Evolutionary conservation across 192 early-diverging fungal genomes (phyloP), one percentile per base, ranked within the genome.

Genomic region (Coemansia sp.): DNA sequence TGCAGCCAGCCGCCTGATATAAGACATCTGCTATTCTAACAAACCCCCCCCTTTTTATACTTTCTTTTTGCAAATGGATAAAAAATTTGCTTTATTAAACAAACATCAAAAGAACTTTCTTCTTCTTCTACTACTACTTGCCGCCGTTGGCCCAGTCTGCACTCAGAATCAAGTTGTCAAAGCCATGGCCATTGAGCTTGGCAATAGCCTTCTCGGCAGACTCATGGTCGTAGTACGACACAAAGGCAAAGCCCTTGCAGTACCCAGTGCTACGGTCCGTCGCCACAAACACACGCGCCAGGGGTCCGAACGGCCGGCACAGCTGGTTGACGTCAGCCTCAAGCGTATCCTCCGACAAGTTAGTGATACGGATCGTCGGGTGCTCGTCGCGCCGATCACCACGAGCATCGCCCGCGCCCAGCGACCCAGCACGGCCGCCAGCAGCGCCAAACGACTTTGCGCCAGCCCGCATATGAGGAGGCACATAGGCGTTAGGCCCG

Each of bases 201-300:
- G 86, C 85, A 69, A 95, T 87, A 44, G 94, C 94, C 72, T 82
- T 83, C 66, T 94, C 89, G 52, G 95, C 96, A 67, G 90, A 87
- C 53, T 90, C 89, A 71, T 88, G 84, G 70, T 89, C 86, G 73
- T 83, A 86, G 80, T 92, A 99, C 37, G 88, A 92, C 35, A 99
- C 92, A 76, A 97, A 99, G 27, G 95, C 97, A 67, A 93, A 98
- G 38, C 97, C 97, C 81, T 94, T 95, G 91, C 95, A 96, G 20
- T 83, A 67, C 66, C 88, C 87, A 22, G 91, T 94, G 44, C 92
- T 89, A 55, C 90, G 88, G 85, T 96, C 93, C 60, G 88, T 88
- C 9, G 94, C 91, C 56, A 97, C 86, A 75, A 91, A 96, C 69
- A 93, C 90, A 66, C 94, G 90, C 12, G 87, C 84, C 30, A 92